phyloP scores from a whole-genome alignment of 2,329 filamentous ascomycete genomes.

The Pyrenophora graminea region DNA sequence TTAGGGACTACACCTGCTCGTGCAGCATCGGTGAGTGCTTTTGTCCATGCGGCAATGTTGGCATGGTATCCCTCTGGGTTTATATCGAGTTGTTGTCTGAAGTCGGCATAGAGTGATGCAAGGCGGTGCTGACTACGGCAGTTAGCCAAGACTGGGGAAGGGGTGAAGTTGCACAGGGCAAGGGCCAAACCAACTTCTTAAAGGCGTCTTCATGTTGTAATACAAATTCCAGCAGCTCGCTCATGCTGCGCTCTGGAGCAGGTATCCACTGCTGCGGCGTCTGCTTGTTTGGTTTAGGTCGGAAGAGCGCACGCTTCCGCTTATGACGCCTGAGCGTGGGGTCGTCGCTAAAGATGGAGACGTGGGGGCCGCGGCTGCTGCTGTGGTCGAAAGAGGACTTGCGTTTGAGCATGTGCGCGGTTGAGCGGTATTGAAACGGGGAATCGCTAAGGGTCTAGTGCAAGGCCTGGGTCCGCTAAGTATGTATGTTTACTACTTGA shows the following conservation, averaged over 20 bases:
- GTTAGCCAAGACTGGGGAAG: constrained; percentile 14
- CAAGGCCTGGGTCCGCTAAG: background rate
- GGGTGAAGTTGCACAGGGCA: background rate
- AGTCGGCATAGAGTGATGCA: constrained; percentile 87
- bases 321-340: constrained; percentile 23
- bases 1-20: constrained; percentile 63
- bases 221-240: constrained; percentile 68
- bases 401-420: constrained; percentile 30
- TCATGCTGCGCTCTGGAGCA: constrained; percentile 54
- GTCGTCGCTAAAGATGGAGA: constrained; percentile 28
- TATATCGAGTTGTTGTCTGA: constrained; percentile 70
- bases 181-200: constrained; percentile 44
- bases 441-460: constrained; percentile 8
- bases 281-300: constrained; percentile 22
- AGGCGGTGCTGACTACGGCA: constrained; percentile 67
- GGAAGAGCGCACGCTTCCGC: constrained; percentile 29
- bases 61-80: constrained; percentile 86
- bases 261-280: constrained; percentile 22
- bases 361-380: constrained; percentile 20
- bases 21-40: constrained; percentile 71
- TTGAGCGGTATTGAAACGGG: background rate
- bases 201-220: constrained; percentile 56
- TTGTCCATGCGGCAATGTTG: constrained; percentile 79
- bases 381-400: constrained; percentile 23
- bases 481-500: background rate